Conservation (phyloP, 1,284 basidiomycete species). For the Boletus coffeatus region DNA sequence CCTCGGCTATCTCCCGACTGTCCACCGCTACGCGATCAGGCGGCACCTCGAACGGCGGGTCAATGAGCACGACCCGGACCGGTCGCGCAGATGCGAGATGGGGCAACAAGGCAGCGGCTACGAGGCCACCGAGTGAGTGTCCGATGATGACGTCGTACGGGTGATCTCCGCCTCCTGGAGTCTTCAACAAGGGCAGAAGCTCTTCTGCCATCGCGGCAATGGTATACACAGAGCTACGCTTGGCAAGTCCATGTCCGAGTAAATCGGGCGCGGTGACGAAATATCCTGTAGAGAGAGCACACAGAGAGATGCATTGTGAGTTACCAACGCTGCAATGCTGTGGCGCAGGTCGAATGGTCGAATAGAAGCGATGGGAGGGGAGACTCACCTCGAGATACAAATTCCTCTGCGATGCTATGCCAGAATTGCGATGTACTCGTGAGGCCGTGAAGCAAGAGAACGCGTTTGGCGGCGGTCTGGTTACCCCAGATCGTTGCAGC, state of each 20-base stretch:
- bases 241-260: constrained; percentile 18
- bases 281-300: constrained; percentile 9
- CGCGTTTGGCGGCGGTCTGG: constrained; percentile 4
- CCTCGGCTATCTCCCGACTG: too few species aligned
- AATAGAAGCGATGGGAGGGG: neutral
- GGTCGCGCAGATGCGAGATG: constrained; percentile 2
- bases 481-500: too few species aligned
- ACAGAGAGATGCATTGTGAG: rapidly evolving
- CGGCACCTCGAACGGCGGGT: constrained; percentile 9
- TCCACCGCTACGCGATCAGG: too few species aligned
- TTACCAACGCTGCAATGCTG: neutral
- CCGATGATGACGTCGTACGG: constrained; percentile 11
- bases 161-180: neutral
- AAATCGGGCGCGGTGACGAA: constrained; percentile 16
- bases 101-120: constrained; percentile 1
- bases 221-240: constrained; percentile 11
- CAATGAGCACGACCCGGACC: constrained; percentile 11
- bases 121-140: constrained; percentile 1
- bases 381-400: constrained; percentile 13
- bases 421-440: constrained; percentile 4
- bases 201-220: constrained; percentile 12
- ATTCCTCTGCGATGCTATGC: constrained; percentile 3
- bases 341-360: neutral
- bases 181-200: constrained; percentile 4
- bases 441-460: constrained; percentile 17